Percentiles rank a stretch among this genome's conserved stretches.
Evolutionary conservation across 2,329 filamentous ascomycete genomes (phyloP).

Genomic region (Erysiphe pulchra): DNA sequence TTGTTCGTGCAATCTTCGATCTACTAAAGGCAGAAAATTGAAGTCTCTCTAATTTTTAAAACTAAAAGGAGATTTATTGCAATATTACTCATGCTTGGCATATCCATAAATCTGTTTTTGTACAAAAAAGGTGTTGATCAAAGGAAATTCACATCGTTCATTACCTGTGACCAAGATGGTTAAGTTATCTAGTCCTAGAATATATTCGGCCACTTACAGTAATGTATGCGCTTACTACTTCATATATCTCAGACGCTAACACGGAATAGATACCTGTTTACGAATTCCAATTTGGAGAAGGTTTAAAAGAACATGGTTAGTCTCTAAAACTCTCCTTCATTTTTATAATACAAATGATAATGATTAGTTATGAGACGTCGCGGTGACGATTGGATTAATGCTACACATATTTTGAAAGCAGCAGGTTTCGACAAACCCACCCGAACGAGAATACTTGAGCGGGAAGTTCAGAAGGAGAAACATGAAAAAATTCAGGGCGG

Average conservation of each 20-base stretch:
- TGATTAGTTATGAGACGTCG: constrained; percentile 61
- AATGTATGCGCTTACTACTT: constrained; percentile 21
- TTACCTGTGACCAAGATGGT: constrained; percentile 6
- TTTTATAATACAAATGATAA: constrained; percentile 1
- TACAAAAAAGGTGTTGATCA: no score
- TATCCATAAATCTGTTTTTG: no score
- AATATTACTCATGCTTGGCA: no score
- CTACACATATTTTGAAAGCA: constrained; percentile 94
- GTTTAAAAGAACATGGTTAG: constrained; percentile 46
- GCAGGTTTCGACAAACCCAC: constrained; percentile 95
- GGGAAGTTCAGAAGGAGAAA: constrained; percentile 85
- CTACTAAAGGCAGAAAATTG: no score
- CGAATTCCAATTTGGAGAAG: constrained; percentile 64
- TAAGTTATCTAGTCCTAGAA: constrained; percentile 14
- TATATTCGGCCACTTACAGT: constrained; percentile 45
- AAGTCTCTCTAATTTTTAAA: no score
- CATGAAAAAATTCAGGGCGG: constrained; percentile 98
- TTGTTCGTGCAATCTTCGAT: no score
- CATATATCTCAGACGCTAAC: neutral
- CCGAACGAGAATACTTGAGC: constrained; percentile 77
- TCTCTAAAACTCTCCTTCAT: neutral
- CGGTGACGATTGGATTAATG: constrained; percentile 93
- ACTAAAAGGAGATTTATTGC: no score
- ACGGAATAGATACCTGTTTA: constrained; percentile 61
- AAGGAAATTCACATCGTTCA: no score